Base-by-base conservation (phyloP, 176 grass and related monocot genomes). In the Saccharum officinarum region DNA sequence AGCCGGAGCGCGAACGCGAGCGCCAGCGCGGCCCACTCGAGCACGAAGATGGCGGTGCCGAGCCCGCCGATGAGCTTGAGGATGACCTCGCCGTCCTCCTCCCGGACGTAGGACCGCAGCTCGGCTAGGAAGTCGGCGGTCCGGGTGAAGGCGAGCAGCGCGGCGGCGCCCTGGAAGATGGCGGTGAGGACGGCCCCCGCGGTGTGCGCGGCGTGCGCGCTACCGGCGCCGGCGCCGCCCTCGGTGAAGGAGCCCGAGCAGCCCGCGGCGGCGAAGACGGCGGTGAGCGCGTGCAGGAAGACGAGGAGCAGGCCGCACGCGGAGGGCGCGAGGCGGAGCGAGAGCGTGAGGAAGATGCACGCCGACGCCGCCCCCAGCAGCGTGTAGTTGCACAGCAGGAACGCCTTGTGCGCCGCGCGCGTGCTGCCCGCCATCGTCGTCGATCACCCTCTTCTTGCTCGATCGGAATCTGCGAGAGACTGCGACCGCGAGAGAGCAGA, bases 311-410 rank as follows among this genome's bases (percentile, higher is more conserved):
- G 86, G 46, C 88, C 92, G 62, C 90, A 97, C 70, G 86, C 54
- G 67, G 95, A 94, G 1, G 88, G 92, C 13, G 87, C 15, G 47
- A 97, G 95, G 77, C 95, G 90, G 73, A 97, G 90, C 62, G 95
- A 97, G 22, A 97, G 80, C 50, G 95, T 92, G 22, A 97, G 95
- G 86, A 97, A 97, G 85, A 97, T 90, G 77, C 95, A 97, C 18
- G 88, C 91, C 44, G 89, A 94, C 26, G 92, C 89, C 2, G 91
- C 94, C 0, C 91, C 94, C 16, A 97, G 87, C n/a, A 97, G 87
- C 79, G 71, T 31, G 94, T 97, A 97, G 82, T 97, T 94, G 91
- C 87, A 88, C 63, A 92, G 61, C 39, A 94, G 79, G 69, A 97
- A 97, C 44, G 81, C 87, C 87, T 85, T 88, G 84, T 77, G 89